Conservation (phyloP, 805 yeast species). For the Sugiyamaella americana region DNA sequence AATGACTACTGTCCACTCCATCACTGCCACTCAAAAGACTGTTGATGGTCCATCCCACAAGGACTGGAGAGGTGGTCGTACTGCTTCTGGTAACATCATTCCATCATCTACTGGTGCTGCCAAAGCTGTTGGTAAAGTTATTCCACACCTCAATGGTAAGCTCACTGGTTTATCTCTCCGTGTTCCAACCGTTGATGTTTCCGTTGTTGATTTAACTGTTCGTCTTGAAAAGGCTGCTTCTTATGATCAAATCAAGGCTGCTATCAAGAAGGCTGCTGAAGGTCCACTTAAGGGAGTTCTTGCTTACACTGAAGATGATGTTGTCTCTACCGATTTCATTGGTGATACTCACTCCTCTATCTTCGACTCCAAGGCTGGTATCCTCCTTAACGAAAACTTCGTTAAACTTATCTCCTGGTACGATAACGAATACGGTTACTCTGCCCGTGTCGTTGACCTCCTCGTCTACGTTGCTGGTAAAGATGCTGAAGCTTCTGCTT, state of each 20-base stretch:
- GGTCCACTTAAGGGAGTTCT: conserved; percentile 73
- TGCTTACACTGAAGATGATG: conserved; percentile 89
- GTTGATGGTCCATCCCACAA: conserved; percentile 96
- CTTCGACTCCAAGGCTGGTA: conserved; percentile 90
- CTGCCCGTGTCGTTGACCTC: conserved; percentile 92
- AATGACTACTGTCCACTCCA: conserved; percentile 95
- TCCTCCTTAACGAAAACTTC: conserved; percentile 77
- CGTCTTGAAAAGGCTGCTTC: conserved; percentile 70
- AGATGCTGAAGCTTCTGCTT: conserved; percentile 22
- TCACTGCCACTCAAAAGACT: conserved; percentile 93
- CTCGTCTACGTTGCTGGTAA: conserved; percentile 71
- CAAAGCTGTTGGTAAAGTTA: conserved; percentile 94
- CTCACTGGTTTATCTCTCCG: conserved; percentile 91
- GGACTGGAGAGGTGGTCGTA: conserved; percentile 99
- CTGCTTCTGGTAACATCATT: conserved; percentile 91
- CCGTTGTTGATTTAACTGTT: conserved; percentile 88
- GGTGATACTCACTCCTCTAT: conserved; percentile 79
- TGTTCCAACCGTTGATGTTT: conserved; percentile 90
- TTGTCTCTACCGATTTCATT: conserved; percentile 85
- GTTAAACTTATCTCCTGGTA: conserved; percentile 92
- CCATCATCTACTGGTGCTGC: conserved; percentile 98
- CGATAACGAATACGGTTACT: conserved; percentile 95
- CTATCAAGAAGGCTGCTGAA: conserved; percentile 70
- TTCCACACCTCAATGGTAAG: conserved; percentile 85
- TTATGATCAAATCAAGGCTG: conserved; percentile 76